Conservation (phyloP, 169 alveolate genomes). For the Plasmodium gonderi region DNA sequence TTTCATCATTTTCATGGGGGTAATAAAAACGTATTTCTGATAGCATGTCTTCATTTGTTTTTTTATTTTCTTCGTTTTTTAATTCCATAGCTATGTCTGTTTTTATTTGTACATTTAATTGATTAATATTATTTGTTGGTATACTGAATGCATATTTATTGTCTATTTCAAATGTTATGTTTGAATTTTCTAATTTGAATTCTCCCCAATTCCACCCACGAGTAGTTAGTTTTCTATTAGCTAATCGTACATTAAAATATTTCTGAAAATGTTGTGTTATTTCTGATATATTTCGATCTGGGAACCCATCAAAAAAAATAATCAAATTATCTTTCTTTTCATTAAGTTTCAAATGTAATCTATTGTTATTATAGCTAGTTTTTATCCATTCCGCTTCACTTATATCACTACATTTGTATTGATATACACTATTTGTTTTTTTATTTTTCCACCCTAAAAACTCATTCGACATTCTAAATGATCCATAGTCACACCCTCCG, state of each 20-base stretch:
- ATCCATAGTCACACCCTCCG: conserved; percentile 83
- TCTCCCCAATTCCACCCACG: conserved; percentile 94
- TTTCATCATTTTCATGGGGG: conserved; percentile 72
- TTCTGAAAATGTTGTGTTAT: conserved; percentile 88
- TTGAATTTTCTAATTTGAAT: conserved; percentile 84
- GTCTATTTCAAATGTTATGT: conserved; percentile 81
- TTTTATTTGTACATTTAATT: conserved; percentile 89
- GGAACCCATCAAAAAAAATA: conserved; percentile 67
- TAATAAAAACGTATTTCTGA: conserved; percentile 74
- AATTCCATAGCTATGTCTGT: conserved; percentile 91
- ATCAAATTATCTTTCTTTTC: conserved; percentile 43
- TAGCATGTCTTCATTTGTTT: conserved; percentile 37
- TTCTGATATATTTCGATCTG: conserved; percentile 78
- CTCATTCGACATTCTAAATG: conserved; percentile 91
- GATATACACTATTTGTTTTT: conserved; percentile 90
- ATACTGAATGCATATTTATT: conserved; percentile 85
- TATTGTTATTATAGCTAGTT: conserved; percentile 80
- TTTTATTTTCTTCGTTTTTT: conserved; percentile 68
- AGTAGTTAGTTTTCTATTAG: conserved; percentile 80
- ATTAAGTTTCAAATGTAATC: conserved; percentile 55
- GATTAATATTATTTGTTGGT: conserved; percentile 85
- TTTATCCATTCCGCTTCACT: conserved; percentile 85
- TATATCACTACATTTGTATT: conserved; percentile 88
- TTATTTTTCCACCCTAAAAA: conserved; percentile 93
- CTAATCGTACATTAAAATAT: conserved; percentile 82